Conservation (phyloP, 73 alveolate species). For the Paramecium octaurelia region DNA sequence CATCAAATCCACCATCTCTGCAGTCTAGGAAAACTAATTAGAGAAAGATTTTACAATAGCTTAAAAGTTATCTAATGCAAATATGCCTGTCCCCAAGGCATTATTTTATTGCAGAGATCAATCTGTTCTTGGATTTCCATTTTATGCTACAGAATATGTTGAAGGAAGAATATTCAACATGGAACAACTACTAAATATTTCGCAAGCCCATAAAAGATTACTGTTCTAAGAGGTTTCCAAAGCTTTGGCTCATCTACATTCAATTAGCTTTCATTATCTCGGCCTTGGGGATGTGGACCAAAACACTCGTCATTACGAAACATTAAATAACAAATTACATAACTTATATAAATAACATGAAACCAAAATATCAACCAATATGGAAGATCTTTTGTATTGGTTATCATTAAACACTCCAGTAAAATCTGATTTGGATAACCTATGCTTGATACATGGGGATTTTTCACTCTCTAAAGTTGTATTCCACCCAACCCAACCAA, state of each 20-base stretch:
- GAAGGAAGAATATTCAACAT: neutral
- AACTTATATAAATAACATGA: conserved; percentile 37
- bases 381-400: conserved; percentile 43
- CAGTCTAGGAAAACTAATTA: neutral
- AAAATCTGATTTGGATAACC: neutral
- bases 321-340: neutral
- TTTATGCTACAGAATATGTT: neutral
- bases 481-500: conserved; percentile 40
- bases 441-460: conserved; percentile 55
- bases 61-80: neutral
- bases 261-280: neutral
- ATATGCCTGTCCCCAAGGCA: neutral
- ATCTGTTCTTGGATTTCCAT: neutral
- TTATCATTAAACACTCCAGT: conserved; percentile 7
- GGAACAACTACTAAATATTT: neutral
- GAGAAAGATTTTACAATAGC: neutral
- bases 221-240: neutral
- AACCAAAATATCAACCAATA: neutral
- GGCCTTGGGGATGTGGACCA: neutral
- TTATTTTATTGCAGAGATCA: neutral
- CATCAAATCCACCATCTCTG: neutral
- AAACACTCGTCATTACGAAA: neutral
- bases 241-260: neutral
- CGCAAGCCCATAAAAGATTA: neutral
- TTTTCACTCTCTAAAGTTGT: conserved; percentile 44